Base-by-base conservation (phyloP, 164 flowering plant genomes). In the Nelumbo lutea region DNA sequence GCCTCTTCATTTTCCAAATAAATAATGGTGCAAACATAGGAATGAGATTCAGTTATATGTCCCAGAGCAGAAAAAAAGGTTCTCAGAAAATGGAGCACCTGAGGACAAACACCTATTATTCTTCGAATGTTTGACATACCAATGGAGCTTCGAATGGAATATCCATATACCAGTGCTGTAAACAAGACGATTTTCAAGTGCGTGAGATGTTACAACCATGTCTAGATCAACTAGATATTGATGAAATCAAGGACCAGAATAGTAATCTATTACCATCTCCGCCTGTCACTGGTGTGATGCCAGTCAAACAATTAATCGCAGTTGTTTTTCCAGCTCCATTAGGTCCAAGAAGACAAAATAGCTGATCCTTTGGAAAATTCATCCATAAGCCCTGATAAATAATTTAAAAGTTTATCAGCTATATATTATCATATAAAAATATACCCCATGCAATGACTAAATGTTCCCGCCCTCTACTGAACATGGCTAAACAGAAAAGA, bases 281-380 rank as follows among this genome's bases (percentile, higher is more conserved):
- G 53, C 82, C 75, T n/a, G 98, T 90, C 61, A 88, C 96, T 11
- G 97, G 93, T 64, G 89, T 86, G 59, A 91, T 85, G 72, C 99
- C 99, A 68, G 97, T 93, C 86, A 96, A 83, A 78, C 99, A 96
- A 75, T 83, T 93, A 67, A 93, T 96, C n/a, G 81, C 71, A 27
- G 98, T 93, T 52, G 98, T 91, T 81, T 96, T 96, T 63, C 99
- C 99, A 64, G 99, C 99, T 68, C 99, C 99, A 79, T 96, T 96
- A 47, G 99, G 99, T 76, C 99, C 97, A 76, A 96, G 95, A 77
- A 93, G 96, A 84, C 99, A 96, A 78, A 96, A 93, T 52, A 96
- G 73, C 78, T 93, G 98, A 83, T 91, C 85, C 77, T 87, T 90
- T 39, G 84, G 75, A 72, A 96, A 81, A 79, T 93, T 96, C 79